Evolutionary conservation across 2,329 filamentous ascomycete species (phyloP).

Genomic region (Neofusicoccum cordaticola): DNA sequence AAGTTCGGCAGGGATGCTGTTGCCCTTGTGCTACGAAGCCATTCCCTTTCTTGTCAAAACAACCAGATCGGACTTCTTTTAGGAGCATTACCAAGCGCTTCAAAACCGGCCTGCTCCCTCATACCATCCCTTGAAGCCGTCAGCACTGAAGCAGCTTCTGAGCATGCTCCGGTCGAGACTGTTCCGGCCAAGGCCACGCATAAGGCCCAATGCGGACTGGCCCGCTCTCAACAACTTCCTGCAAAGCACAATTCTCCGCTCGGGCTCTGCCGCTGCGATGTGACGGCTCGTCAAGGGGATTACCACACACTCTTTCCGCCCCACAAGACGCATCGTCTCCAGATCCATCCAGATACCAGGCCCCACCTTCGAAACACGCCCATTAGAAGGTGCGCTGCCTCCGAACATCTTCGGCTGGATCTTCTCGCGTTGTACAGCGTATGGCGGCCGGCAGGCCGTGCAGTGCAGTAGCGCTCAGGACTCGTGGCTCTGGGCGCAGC

Average conservation of each 20-base stretch:
- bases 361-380: too few species aligned
- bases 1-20: neutral
- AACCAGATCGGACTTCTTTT: neutral
- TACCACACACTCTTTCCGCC: too few species aligned
- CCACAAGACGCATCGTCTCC: too few species aligned
- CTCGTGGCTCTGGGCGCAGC: neutral
- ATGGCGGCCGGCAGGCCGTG: neutral
- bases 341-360: too few species aligned
- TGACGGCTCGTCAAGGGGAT: neutral
- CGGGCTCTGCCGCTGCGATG: neutral
- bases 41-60: neutral
- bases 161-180: neutral
- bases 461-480: neutral
- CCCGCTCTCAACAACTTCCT: neutral
- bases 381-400: too few species aligned
- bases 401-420: too few species aligned
- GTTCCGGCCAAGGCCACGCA: neutral
- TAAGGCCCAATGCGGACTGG: neutral
- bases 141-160: neutral
- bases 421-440: too few species aligned
- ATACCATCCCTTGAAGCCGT: neutral
- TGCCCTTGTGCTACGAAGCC: neutral
- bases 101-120: neutral
- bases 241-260: slow-evolving; percentile 8
- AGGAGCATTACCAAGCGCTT: neutral